These are phyloP conservation scores for Prunus davidiana DNA, from an alignment of 306 rosid genomes.

Conservation along the genomic window DNA sequence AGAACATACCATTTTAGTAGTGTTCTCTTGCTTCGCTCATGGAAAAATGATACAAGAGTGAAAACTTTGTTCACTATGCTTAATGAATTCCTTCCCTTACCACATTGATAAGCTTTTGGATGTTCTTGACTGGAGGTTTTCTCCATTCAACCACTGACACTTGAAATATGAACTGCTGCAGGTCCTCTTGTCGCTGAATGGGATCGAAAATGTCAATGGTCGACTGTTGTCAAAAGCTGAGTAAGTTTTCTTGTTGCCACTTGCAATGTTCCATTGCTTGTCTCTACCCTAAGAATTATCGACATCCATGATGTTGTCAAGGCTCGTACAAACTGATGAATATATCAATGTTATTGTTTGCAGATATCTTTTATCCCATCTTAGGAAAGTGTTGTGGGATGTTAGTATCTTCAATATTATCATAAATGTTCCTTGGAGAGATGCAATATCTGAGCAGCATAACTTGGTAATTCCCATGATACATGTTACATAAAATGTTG, in stretches of 20 bases:
- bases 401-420: conserved; percentile 43
- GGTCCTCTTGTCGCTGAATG: conserved; percentile 73
- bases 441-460: conserved; percentile 36
- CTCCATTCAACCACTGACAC: not conserved
- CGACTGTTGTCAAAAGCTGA: conserved; percentile 72
- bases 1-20: not conserved
- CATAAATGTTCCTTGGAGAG: conserved; percentile 63
- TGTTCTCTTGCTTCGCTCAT: not conserved
- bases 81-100: not conserved
- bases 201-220: conserved; percentile 54
- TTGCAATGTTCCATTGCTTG: conserved; percentile 10
- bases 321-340: not conserved
- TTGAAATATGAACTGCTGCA: conserved; percentile 28
- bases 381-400: conserved; percentile 72
- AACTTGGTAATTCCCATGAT: conserved; percentile 55
- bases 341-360: conserved; percentile 23
- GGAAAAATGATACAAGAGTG: not conserved
- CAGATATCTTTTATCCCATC: conserved; percentile 66
- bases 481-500: not conserved
- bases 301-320: not conserved
- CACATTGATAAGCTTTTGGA: not conserved
- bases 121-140: not conserved
- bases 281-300: not conserved
- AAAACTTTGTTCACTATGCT: not conserved
- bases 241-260: conserved; percentile 47